Conservation (phyloP, 73 alveolate species). For the Paramecium bursaria region DNA sequence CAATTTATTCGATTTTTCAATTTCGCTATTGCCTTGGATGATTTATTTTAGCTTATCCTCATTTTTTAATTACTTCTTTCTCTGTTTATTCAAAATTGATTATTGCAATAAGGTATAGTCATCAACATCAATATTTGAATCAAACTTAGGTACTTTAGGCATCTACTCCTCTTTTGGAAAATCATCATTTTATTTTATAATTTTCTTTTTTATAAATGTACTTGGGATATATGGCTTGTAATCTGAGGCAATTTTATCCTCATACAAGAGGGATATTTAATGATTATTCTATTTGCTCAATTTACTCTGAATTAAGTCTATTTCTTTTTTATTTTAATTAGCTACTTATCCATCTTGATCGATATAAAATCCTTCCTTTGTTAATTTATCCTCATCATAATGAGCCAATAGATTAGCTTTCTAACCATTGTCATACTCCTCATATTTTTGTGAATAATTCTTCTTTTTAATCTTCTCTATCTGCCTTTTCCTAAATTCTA, state of each 20-base stretch:
- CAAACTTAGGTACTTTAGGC: not conserved
- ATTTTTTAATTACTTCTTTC: constrained; percentile 13
- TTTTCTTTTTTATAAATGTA: constrained; percentile 18
- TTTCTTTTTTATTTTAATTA: not conserved
- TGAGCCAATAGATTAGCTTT: not conserved
- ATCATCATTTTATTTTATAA: not conserved
- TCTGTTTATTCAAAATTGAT: not conserved
- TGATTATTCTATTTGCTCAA: not conserved
- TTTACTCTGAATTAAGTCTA: constrained; percentile 2
- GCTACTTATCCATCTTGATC: not conserved
- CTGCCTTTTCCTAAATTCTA: not conserved
- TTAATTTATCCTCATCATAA: constrained; percentile 29
- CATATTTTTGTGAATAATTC: constrained; percentile 11
- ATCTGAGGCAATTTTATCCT: constrained; percentile 18
- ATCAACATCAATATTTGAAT: constrained; percentile 4
- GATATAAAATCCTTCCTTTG: constrained; percentile 47
- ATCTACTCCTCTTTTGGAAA: not conserved
- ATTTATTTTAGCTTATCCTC: not conserved
- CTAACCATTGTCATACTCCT: not conserved
- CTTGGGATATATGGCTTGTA: constrained; percentile 38
- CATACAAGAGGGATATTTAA: not conserved
- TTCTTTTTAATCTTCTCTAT: constrained; percentile 7
- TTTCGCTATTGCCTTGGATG: too few relatives aligned
- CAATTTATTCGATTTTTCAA: too few relatives aligned
- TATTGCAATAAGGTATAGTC: constrained; percentile 19